phyloP scores from a whole-genome alignment of 73 alveolate genomes.

The Paramecium sonneborni region DNA sequence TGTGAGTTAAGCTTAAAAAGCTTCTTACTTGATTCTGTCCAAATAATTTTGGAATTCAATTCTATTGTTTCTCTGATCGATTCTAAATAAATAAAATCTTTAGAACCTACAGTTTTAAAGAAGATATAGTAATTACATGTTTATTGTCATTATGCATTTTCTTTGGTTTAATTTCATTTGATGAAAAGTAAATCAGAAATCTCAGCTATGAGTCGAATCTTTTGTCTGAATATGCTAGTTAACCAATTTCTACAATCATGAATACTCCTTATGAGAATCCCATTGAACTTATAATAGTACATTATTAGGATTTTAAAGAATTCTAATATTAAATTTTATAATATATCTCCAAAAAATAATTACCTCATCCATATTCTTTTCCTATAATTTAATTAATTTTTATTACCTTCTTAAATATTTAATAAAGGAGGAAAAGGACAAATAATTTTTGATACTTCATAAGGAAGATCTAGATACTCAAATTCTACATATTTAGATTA shows the following conservation, averaged over 20 bases:
- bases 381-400: not conserved
- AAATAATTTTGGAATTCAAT: not conserved
- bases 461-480: constrained; percentile 26
- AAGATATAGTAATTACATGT: not conserved
- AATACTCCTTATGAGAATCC: constrained; percentile 38
- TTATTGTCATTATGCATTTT: not conserved
- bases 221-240: not conserved
- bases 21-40: constrained; percentile 30
- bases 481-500: constrained; percentile 7
- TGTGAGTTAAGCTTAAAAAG: not conserved
- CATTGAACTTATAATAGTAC: not conserved
- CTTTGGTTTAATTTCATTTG: not conserved
- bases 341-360: not conserved
- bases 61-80: not conserved
- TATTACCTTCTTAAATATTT: not conserved
- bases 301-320: not conserved
- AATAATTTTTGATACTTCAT: not conserved
- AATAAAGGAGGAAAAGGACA: not conserved
- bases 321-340: not conserved
- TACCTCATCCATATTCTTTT: constrained; percentile 8
- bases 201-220: not conserved
- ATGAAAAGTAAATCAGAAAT: not conserved
- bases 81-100: not conserved
- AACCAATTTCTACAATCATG: not conserved
- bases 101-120: not conserved